Base-by-base conservation (phyloP, 192 early-diverging fungal genomes). In the Entomortierella chlamydospora region DNA sequence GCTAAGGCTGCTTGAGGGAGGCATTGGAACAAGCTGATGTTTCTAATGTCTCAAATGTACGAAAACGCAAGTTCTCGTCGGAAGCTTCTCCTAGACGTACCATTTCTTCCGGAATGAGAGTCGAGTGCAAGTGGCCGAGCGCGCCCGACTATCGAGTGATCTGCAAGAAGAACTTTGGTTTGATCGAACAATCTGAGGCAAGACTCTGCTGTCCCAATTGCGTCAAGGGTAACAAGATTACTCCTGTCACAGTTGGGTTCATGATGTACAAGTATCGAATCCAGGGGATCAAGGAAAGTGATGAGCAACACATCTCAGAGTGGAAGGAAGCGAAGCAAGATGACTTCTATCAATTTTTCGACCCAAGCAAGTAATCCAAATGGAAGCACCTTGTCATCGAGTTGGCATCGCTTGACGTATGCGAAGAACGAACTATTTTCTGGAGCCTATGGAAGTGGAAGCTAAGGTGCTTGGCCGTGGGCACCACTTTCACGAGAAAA, bases 321-420 rank as follows among this genome's bases (percentile, higher is more conserved):
- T 70, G 59, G 68, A 68, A 20, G 12, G 18, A 10, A 0, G 37
- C 45, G 3, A 20, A 11, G 13, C 0, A 34, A 4, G 20, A 61
- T 12, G 60, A 56, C 10, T 15, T 0, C 20, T 63, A 63, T 26
- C 60, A 49, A 29, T n/a, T 9, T 1, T 71, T 62, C 25, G 26
- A 57, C 11, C 41, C 60, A 25, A 12, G 25, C 15, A 45, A 33
- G 7, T 34, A 62, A 52, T 47, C 28, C 0, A 26, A 6, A 1
- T 63, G 60, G 69, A 33, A 12, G 10, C 59, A 41, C 2, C 20
- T 62, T 18, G 39, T 71, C 13, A 71, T 71, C 59, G 69, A 71
- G 25, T 59, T 57, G 2, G 30, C 57, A 0, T 9, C 22, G 1
- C 20, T 60, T 4, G 13, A 59, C 8, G 34, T 23, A 13, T 23